Evolutionary conservation across 2,329 filamentous ascomycete genomes (phyloP).

Genomic region (Myotisia sp.): DNA sequence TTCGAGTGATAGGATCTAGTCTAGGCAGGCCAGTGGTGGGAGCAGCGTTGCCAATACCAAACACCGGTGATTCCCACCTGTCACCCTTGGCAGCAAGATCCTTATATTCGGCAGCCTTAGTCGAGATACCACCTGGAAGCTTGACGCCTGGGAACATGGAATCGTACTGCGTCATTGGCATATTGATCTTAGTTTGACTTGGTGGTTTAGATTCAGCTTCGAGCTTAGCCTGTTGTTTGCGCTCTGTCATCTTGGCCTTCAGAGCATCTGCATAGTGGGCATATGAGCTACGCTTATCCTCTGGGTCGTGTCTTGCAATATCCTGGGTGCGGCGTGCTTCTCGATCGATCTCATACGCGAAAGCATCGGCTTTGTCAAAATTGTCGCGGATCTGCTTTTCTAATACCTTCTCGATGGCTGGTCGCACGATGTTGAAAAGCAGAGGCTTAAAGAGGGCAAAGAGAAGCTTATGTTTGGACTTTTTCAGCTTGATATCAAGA

Average conservation of each 20-base stretch:
- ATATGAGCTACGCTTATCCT: conserved; percentile 70
- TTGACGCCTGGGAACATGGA: conserved; percentile 82
- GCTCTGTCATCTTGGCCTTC: conserved; percentile 58
- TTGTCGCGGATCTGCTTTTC: conserved; percentile 82
- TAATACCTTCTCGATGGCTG: conserved; percentile 70
- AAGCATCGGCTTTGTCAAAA: conserved; percentile 57
- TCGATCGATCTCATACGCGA: conserved; percentile 62
- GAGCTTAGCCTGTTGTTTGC: conserved; percentile 66
- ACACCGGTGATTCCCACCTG: conserved; percentile 88
- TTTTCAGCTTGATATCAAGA: conserved; percentile 76
- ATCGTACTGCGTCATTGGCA: conserved; percentile 74
- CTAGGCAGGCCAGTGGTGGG: conserved; percentile 58
- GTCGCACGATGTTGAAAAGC: conserved; percentile 68
- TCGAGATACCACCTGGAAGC: conserved; percentile 75
- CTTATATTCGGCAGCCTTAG: conserved; percentile 88
- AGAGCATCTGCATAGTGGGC: conserved; percentile 64
- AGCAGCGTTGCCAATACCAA: conserved; percentile 65
- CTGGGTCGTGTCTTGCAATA: conserved; percentile 53
- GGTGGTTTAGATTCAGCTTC: conserved; percentile 41
- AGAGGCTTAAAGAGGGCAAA: conserved; percentile 79
- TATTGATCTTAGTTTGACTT: conserved; percentile 58
- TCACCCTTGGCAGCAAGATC: conserved; percentile 77
- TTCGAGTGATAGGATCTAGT: conserved; percentile 41
- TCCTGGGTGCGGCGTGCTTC: conserved; percentile 63
- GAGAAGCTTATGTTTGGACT: conserved; percentile 88